Evolutionary conservation across 331 rosid species (phyloP).

Genomic region (Saraca asoca): DNA sequence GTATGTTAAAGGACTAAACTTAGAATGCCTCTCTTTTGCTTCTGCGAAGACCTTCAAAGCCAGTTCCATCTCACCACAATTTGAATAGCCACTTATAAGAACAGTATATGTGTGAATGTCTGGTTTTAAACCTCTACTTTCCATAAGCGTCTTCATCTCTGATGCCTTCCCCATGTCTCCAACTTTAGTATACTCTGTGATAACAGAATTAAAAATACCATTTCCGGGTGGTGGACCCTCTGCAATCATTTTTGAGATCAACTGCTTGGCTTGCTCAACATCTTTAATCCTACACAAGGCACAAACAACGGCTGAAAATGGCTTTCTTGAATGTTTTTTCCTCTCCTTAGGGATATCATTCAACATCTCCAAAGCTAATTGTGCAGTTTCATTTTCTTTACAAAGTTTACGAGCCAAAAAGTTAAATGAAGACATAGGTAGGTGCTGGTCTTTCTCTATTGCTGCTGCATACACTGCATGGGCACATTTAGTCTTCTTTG

Average conservation of each 20-base stretch:
- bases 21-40: constrained; percentile 70
- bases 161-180: constrained; percentile 67
- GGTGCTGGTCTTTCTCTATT: constrained; percentile 44
- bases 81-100: constrained; percentile 67
- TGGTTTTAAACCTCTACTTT: constrained; percentile 80
- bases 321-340: constrained; percentile 56
- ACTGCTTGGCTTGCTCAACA: constrained; percentile 49
- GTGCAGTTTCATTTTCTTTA: constrained; percentile 54
- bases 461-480: constrained; percentile 55
- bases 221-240: constrained; percentile 87
- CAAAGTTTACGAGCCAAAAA: constrained; percentile 53
- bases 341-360: constrained; percentile 47
- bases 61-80: constrained; percentile 80
- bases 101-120: constrained; percentile 77
- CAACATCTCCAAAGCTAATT: constrained; percentile 57
- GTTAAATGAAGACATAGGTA: constrained; percentile 37
- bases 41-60: constrained; percentile 60
- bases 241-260: constrained; percentile 62
- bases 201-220: constrained; percentile 67
- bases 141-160: constrained; percentile 62
- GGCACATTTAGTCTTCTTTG: constrained; percentile 51
- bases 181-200: constrained; percentile 54
- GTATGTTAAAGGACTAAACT: constrained; percentile 61
- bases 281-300: constrained; percentile 70
- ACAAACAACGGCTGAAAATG: constrained; percentile 56